Evolutionary conservation across 495 filamentous ascomycete genomes (phyloP).

Genomic region (Chaetomium cochliodes): DNA sequence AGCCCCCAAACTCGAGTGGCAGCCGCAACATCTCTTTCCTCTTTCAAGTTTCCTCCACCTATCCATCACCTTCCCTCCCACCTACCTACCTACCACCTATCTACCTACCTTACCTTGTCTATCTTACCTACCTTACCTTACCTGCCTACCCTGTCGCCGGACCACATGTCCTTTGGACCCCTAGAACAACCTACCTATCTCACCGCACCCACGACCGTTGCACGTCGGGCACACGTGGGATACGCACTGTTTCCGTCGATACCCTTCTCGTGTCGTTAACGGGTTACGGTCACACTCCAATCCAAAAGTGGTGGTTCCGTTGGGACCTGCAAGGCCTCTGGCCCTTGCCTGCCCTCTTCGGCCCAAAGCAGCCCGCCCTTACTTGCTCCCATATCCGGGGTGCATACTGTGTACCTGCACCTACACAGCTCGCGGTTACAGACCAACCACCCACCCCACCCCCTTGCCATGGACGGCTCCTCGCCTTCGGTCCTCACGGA

Average conservation of each 20-base stretch:
- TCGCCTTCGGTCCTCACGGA: conserved; percentile 31
- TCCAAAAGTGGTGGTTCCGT: neutral
- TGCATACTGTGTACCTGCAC: neutral
- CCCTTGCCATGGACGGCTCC: conserved; percentile 42
- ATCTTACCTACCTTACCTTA: too few species aligned
- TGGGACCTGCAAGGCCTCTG: conserved; percentile 17
- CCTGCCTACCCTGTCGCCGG: too few species aligned
- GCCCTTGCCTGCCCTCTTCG: neutral
- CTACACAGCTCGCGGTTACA: too few species aligned
- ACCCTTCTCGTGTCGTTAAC: neutral
- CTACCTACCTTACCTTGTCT: too few species aligned
- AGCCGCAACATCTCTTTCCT: neutral
- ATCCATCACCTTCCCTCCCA: neutral
- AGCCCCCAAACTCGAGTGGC: neutral
- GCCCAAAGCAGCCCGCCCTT: neutral
- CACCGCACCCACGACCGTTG: neutral
- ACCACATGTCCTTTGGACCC: neutral
- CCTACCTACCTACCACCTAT: neutral
- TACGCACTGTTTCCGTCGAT: neutral
- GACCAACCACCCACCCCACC: neutral
- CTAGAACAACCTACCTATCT: neutral
- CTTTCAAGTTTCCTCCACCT: too few species aligned
- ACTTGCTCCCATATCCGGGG: neutral
- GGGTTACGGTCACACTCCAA: too few species aligned
- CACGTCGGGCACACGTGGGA: neutral